Base-by-base conservation (phyloP, 2,329 filamentous ascomycete species). In the Aurifilum marmelostoma region DNA sequence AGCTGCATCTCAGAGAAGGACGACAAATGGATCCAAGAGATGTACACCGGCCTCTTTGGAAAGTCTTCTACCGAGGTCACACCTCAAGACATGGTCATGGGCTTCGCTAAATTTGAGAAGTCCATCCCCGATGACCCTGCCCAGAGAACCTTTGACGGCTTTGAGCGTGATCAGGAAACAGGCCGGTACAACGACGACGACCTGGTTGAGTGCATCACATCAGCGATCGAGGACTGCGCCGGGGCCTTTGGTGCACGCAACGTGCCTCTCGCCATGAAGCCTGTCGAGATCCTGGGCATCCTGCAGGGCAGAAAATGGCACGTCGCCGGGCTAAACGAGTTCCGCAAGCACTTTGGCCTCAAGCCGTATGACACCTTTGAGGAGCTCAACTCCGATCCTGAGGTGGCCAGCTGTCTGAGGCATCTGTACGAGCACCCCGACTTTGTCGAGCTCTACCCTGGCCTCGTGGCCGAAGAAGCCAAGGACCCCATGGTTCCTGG, bases 211-310 rank as follows among this genome's bases (percentile, higher is more conserved):
- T 91, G 92, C 70, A 81, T 95, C 18, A 81, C 84, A 0, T 84
- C 86, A 0, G 87, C 89, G n/a, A 87, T 94, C 56, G 92, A 95
- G 75, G 92, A 96, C 75, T 87, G 87, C n/a, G 91, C 91, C 0
- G 88, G 88, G n/a, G 86, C 88, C 0, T 94, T 93, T 73, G 91
- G 91, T 1, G 89, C 88, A 0, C 88, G 89, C 18, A 92, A 92
- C 70, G 90, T 95, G 0, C 93, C 93, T 0, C 85, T 87, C 29
- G 86, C 90, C 39, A 87, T 97, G 83, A 88, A 89, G 72, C 88
- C 90, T 1, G 87, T 96, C 21, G 92, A 96, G 77, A 91, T 96
- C 47, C 83, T 96, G 8, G 92, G 92, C 58, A 96, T 97, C 68
- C 83, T 92, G 62, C 92, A 94, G 71, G 88, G 91, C 3, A 85